A percentile compares a stretch with the other conserved stretches of the same genome.
These are phyloP conservation scores for Helotiales sp. DNA, from an alignment of 2,329 filamentous ascomycete genomes.

Conservation along the genomic window DNA sequence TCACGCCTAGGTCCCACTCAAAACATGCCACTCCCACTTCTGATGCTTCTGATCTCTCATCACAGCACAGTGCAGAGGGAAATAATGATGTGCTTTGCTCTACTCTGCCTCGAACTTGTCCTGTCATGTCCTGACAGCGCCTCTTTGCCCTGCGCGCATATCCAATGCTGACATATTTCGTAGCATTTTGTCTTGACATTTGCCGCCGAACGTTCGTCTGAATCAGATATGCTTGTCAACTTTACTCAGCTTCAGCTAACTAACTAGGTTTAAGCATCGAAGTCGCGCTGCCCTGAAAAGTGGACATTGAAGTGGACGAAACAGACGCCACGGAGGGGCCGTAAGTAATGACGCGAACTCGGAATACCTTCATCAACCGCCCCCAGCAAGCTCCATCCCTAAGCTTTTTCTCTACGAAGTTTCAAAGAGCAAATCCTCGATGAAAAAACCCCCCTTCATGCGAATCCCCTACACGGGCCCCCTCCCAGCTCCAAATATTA, in stretches of 20 bases:
- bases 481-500: slow-evolving; percentile 74
- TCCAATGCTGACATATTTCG: not conserved
- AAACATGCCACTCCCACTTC: not conserved
- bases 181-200: too few relatives aligned
- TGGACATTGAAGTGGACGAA: slow-evolving; percentile 4
- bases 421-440: slow-evolving; percentile 42
- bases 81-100: not conserved
- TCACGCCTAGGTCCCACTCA: not conserved
- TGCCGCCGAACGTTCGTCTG: not conserved
- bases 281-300: not conserved
- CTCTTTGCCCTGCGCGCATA: not conserved
- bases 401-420: slow-evolving; percentile 9
- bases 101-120: too few relatives aligned
- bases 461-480: slow-evolving; percentile 90
- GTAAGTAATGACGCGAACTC: slow-evolving; percentile 31
- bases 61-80: too few relatives aligned
- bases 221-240: not conserved
- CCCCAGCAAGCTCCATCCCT: slow-evolving; percentile 1
- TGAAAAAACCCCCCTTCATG: slow-evolving; percentile 72
- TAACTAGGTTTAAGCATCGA: not conserved
- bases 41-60: too few relatives aligned
- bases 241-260: not conserved
- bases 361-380: slow-evolving; percentile 21
- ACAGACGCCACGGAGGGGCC: slow-evolving; percentile 1
- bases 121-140: not conserved